Evolutionary conservation across 2,329 filamentous ascomycete species (phyloP), one percentile per base, ranked within the genome.

Genomic region (Hymenoscyphus fraxineus): DNA sequence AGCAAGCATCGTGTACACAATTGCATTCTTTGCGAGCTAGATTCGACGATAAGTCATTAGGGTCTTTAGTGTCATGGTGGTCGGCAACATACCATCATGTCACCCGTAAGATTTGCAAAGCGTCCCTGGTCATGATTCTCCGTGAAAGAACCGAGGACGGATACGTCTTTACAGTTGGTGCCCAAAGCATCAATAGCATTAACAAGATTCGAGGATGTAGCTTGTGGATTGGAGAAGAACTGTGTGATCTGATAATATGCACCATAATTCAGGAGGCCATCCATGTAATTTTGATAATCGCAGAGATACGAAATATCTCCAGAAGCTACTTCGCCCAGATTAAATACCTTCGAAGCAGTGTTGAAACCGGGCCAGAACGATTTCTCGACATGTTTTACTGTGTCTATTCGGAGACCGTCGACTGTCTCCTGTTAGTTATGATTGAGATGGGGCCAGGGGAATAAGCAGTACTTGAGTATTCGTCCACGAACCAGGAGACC

Each of bases 321-420:
- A 44, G 84, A 77, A 54, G 80, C 81, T 2, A 88, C 85, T 70
- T 89, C 86, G 4, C 86, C 86, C n/a, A 87, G 78, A 3, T 80
- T 78, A 73, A 85, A 88, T 1, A 87, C 82, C 3, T 83, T 85
- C 0, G 84, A 78, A 0, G 82, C 81, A 1, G 76, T 66, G 22
- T 80, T 77, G 67, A 88, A 88, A 0, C 69, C 74, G 0, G 82
- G 75, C 79, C 85, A 87, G 74, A 87, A 88, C 19, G 78, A 78
- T 66, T 75, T 77, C 31, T 78, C 72, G 35, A 82, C 76, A 64
- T 83, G 76, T 66, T 80, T 78, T 16, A 77, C 78, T 19, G 79
- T 80, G 67, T 83, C 81, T 39, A 83, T 73, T 38, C 81, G 80
- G 13, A 83, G 72, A 5, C 81, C 81, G 27, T 60, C 16, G 38